Percentiles rank a stretch among this genome's conserved stretches.
phyloP scores from a whole-genome alignment of 441 rosid species.

The Sinapis alba region DNA sequence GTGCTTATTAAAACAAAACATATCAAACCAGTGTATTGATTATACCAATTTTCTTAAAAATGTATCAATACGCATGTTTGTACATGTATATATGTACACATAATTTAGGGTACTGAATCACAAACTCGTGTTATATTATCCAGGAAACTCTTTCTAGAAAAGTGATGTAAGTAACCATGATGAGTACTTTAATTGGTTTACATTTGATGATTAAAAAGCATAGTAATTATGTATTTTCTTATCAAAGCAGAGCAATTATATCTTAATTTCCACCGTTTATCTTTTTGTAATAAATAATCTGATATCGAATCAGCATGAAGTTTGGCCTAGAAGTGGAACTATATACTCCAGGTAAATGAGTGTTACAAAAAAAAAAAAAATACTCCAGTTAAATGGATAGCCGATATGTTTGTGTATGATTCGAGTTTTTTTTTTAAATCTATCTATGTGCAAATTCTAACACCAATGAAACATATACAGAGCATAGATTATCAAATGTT shows the following conservation, averaged over 20 bases:
- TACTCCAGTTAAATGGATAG: background rate
- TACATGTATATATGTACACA: background rate
- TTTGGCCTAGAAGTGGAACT: background rate
- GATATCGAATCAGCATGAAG: background rate
- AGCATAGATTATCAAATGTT: background rate
- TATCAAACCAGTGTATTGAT: too few species aligned
- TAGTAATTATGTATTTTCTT: conserved; percentile 9
- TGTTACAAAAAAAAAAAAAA: too few species aligned
- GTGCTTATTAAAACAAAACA: background rate
- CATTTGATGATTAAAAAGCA: conserved; percentile 20
- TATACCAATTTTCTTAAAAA: background rate
- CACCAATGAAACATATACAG: background rate
- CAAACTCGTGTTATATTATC: background rate
- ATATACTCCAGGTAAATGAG: background rate
- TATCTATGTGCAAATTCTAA: background rate
- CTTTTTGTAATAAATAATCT: background rate
- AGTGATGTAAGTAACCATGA: conserved; percentile 17
- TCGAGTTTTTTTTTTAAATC: background rate
- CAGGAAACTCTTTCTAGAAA: background rate
- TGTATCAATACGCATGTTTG: background rate
- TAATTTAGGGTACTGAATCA: background rate
- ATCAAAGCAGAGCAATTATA: conserved; percentile 20
- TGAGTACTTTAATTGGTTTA: conserved; percentile 20
- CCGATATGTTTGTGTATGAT: background rate
- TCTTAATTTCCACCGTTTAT: background rate